Conservation (phyloP, 2,329 filamentous ascomycete species). For the Aspergillus sp. region DNA sequence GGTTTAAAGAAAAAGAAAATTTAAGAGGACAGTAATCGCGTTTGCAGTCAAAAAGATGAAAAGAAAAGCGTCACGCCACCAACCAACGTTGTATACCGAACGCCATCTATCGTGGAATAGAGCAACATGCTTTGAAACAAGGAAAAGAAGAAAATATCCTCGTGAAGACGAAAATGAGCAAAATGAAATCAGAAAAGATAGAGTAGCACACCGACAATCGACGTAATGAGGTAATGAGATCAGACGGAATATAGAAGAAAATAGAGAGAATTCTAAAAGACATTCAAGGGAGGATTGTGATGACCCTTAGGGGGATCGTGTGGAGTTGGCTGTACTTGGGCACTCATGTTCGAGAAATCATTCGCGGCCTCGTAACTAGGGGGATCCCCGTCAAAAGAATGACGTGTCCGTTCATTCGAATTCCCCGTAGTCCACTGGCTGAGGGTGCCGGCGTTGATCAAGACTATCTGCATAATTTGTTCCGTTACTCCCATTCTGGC, state of each 20-base stretch:
- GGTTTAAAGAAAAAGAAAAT: conserved; percentile 8
- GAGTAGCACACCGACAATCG: conserved; percentile 17
- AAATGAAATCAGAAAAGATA: conserved; percentile 15
- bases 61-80: conserved; percentile 22
- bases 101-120: conserved; percentile 34
- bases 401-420: conserved; percentile 78
- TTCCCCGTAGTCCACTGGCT: conserved; percentile 53
- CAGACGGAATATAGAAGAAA: conserved; percentile 20
- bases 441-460: conserved; percentile 44
- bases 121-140: conserved; percentile 14
- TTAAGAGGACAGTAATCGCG: too few species aligned
- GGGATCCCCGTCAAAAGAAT: conserved; percentile 76
- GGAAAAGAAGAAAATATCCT: conserved; percentile 12
- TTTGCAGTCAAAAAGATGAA: conserved; percentile 7
- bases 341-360: conserved; percentile 57
- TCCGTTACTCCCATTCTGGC: conserved; percentile 86
- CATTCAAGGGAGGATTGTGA: conserved; percentile 23
- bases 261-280: conserved; percentile 18
- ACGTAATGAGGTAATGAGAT: conserved; percentile 17
- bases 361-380: conserved; percentile 78
- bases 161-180: conserved; percentile 14
- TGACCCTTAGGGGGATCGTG: conserved; percentile 25
- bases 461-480: conserved; percentile 67
- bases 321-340: conserved; percentile 18
- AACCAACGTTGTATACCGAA: conserved; percentile 26